phyloP scores from a whole-genome alignment of 805 yeast species.

The Candida insectorum region DNA sequence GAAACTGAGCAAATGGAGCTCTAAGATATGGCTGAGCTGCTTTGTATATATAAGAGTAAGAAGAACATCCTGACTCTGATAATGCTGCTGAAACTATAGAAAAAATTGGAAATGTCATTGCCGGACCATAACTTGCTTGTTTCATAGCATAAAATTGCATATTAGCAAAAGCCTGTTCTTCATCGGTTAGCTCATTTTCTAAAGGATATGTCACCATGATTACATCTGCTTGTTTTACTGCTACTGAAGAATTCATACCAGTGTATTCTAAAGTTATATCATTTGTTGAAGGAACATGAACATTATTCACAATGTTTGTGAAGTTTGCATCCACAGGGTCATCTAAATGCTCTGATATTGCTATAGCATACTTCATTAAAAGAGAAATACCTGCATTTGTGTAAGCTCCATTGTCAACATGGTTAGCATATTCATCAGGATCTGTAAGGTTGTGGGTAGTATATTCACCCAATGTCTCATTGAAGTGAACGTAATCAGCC shows the following conservation, averaged over 20 bases:
- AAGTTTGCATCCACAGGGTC: conserved; percentile 32
- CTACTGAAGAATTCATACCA: conserved; percentile 70
- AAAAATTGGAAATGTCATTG: conserved; percentile 85
- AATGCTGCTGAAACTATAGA: conserved; percentile 66
- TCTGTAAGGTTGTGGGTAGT: conserved; percentile 73
- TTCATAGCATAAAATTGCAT: conserved; percentile 60
- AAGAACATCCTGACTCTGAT: conserved; percentile 64
- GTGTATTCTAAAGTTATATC: conserved; percentile 66
- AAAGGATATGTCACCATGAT: conserved; percentile 70
- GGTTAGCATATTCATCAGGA: conserved; percentile 85
- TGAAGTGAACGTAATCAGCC: conserved; percentile 48
- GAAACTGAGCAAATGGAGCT: conserved; percentile 77
- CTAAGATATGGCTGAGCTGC: conserved; percentile 71
- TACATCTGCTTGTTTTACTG: conserved; percentile 82
- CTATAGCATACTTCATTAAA: conserved; percentile 58
- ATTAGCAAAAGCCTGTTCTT: conserved; percentile 48
- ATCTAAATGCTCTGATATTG: conserved; percentile 49
- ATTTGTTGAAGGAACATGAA: conserved; percentile 58
- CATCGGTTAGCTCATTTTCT: conserved; percentile 45
- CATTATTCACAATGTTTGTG: conserved; percentile 50
- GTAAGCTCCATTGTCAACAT: conserved; percentile 76
- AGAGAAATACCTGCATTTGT: conserved; percentile 77
- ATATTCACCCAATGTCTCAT: conserved; percentile 46
- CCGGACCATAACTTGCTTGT: conserved; percentile 81
- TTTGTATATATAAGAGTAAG: conserved; percentile 69